A percentile compares a stretch with the other conserved stretches of the same genome.
Conservation (phyloP, 805 yeast species). For the Lachancea waltii region DNA sequence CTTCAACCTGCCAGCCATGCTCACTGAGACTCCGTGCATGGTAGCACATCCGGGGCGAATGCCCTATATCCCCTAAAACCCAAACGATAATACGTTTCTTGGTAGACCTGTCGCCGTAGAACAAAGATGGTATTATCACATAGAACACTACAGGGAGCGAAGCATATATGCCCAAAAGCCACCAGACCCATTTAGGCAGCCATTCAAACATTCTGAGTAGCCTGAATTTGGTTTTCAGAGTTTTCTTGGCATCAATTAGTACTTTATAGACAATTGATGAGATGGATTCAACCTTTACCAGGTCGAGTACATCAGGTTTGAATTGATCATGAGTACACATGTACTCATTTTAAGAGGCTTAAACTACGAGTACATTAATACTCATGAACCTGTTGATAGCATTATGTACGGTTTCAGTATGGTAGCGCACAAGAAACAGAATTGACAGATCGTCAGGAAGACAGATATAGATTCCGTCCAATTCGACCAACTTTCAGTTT, state of each 20-base stretch:
- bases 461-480: too few relatives aligned
- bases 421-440: too few relatives aligned
- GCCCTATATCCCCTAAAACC: constrained; percentile 90
- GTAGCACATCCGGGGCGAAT: constrained; percentile 90
- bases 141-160: constrained; percentile 34
- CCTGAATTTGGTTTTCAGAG: too few relatives aligned
- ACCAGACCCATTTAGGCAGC: constrained; percentile 12
- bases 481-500: too few relatives aligned
- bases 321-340: background rate
- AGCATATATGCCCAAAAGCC: constrained; percentile 41
- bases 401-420: background rate
- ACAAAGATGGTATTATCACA: constrained; percentile 31
- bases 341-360: background rate
- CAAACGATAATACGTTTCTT: constrained; percentile 61
- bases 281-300: too few relatives aligned
- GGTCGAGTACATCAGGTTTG: too few relatives aligned
- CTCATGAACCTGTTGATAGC: background rate
- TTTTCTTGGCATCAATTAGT: too few relatives aligned
- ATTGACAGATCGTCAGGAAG: too few relatives aligned
- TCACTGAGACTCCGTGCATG: constrained; percentile 76
- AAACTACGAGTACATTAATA: background rate
- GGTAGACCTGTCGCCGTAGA: constrained; percentile 31
- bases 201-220: constrained; percentile 8
- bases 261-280: too few relatives aligned
- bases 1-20: constrained; percentile 64